Evolutionary conservation across 495 filamentous ascomycete genomes (phyloP).

Genomic region (Talaromyces adpressus): DNA sequence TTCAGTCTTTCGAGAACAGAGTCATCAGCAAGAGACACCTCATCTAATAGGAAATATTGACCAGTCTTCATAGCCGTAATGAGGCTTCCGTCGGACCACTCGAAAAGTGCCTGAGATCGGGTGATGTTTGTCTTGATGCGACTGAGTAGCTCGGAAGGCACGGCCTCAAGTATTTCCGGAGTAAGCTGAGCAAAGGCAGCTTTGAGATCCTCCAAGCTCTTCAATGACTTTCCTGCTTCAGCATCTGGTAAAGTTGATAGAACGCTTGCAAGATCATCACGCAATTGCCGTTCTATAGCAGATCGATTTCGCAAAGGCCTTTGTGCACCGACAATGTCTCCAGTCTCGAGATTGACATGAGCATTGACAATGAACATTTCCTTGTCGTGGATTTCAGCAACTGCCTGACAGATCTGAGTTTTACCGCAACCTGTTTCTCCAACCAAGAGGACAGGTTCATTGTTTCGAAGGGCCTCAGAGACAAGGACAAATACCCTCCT

Average conservation of each 20-base stretch:
- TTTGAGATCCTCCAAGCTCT: constrained; percentile 39
- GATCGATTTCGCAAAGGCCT: constrained; percentile 80
- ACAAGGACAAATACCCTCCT: constrained; percentile 81
- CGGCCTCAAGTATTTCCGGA: constrained; percentile 26
- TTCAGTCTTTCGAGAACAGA: constrained; percentile 95
- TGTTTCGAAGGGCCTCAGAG: constrained; percentile 73
- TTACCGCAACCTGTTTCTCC: constrained; percentile 98
- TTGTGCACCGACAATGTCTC: constrained; percentile 94
- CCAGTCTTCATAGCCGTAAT: constrained; percentile 90
- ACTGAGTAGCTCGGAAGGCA: constrained; percentile 39
- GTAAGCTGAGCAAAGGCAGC: constrained; percentile 36
- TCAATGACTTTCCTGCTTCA: constrained; percentile 19
- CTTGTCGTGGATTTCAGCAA: constrained; percentile 71
- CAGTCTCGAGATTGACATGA: constrained; percentile 94
- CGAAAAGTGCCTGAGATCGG: constrained; percentile 77
- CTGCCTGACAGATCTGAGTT: constrained; percentile 88
- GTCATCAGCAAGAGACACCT: constrained; percentile 96
- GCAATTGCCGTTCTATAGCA: constrained; percentile 57
- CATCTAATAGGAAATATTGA: constrained; percentile 88
- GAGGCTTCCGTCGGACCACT: constrained; percentile 94
- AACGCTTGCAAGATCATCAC: constrained; percentile 49
- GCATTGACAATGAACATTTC: constrained; percentile 87
- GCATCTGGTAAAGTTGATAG: constrained; percentile 24
- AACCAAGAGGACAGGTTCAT: constrained; percentile 89
- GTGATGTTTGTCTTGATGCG: constrained; percentile 53